Evolutionary conservation across 108 stramenopile species (phyloP).

Genomic region (Cyclotella kingstonii): DNA sequence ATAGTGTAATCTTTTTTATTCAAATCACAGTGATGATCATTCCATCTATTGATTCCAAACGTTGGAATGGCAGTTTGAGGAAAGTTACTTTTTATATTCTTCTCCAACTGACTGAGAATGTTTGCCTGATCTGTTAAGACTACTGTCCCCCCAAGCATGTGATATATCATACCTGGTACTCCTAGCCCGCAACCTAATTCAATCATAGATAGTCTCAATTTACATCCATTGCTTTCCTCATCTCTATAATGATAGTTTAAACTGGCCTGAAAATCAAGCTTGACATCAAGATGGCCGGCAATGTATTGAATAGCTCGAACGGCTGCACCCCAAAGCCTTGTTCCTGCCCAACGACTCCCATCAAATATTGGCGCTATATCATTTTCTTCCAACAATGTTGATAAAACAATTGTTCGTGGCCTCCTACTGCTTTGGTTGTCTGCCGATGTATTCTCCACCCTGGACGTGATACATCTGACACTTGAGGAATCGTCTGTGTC

Average conservation of each 20-base stretch:
- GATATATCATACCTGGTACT: slow-evolving; percentile 80
- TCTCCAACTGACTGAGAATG: slow-evolving; percentile 61
- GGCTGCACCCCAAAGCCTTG: slow-evolving; percentile 81
- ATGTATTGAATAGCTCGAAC: slow-evolving; percentile 67
- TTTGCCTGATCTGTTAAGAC: slow-evolving; percentile 70
- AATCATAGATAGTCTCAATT: slow-evolving; percentile 32
- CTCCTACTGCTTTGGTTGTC: slow-evolving; percentile 1
- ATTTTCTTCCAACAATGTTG: slow-evolving; percentile 59
- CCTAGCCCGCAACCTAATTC: slow-evolving; percentile 86
- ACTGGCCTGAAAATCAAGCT: not conserved
- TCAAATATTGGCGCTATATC: slow-evolving; percentile 79
- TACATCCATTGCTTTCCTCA: slow-evolving; percentile 3
- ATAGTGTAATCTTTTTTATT: slow-evolving; percentile 16
- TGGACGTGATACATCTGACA: not conserved
- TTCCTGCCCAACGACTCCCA: slow-evolving; percentile 87
- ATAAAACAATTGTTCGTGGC: slow-evolving; percentile 38
- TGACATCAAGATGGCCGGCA: slow-evolving; percentile 14
- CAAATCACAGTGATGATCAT: not conserved
- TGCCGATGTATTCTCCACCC: not conserved
- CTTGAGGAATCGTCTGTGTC: not conserved
- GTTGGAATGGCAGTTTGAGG: slow-evolving; percentile 4
- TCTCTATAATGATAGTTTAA: slow-evolving; percentile 2
- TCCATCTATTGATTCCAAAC: not conserved
- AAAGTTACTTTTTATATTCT: slow-evolving; percentile 58
- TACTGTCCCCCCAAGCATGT: slow-evolving; percentile 38